phyloP scores from a whole-genome alignment of 140 eudicot species.

The Bidens hawaiensis region DNA sequence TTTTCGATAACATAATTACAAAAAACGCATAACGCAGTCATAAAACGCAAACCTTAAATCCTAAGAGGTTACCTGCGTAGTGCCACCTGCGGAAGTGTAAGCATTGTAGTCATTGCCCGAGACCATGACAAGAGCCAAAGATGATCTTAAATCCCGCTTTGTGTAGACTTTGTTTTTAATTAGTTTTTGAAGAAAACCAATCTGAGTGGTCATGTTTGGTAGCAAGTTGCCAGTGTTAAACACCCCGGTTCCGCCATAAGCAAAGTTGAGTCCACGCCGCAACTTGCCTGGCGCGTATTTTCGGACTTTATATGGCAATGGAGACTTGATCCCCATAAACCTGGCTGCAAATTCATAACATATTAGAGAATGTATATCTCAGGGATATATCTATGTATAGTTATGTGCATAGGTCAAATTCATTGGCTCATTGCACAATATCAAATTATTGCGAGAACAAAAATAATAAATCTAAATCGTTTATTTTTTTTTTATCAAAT shows the following conservation, averaged over 20 bases:
- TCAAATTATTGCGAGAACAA: too few species aligned
- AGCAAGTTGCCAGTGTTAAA: constrained; percentile 48
- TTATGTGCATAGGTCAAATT: too few species aligned
- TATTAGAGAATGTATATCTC: neutral
- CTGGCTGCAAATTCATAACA: constrained; percentile 44
- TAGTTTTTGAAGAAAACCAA: constrained; percentile 47
- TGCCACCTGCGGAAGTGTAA: constrained; percentile 41
- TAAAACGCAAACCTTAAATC: neutral
- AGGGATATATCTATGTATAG: too few species aligned
- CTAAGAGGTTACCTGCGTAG: constrained; percentile 36
- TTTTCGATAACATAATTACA: too few species aligned
- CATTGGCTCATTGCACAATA: too few species aligned
- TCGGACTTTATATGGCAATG: constrained; percentile 57
- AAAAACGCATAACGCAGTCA: too few species aligned
- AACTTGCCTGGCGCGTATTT: constrained; percentile 25
- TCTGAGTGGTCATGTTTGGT: constrained; percentile 93
- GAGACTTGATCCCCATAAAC: constrained; percentile 63
- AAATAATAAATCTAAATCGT: too few species aligned
- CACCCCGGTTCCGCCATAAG: constrained; percentile 90
- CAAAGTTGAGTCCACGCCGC: constrained; percentile 65
- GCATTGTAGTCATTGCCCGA: constrained; percentile 76
- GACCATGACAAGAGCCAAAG: constrained; percentile 60
- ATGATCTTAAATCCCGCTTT: constrained; percentile 40
- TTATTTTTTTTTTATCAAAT: too few species aligned
- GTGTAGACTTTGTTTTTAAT: constrained; percentile 39